phyloP scores from a whole-genome alignment of 176 grass and related monocot genomes.

The Elymus sibiricus region DNA sequence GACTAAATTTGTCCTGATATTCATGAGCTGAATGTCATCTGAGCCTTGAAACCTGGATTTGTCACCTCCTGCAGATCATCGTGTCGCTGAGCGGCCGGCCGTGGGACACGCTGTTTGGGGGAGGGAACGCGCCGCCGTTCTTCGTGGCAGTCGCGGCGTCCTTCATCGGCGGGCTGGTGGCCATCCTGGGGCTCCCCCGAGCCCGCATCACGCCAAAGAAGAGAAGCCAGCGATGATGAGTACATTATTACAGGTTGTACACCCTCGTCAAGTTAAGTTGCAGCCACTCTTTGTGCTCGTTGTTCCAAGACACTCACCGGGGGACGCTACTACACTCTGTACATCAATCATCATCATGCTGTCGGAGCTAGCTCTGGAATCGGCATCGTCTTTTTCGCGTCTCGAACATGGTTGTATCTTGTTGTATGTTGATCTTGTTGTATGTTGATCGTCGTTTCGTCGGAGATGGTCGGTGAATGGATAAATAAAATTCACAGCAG shows the following conservation, averaged over 20 bases:
- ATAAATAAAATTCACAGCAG: neutral
- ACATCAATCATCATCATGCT: neutral
- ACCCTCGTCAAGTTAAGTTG: constrained; percentile 18
- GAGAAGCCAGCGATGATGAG: constrained; percentile 47
- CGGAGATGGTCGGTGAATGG: neutral
- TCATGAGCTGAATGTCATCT: too few species aligned
- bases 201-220: constrained; percentile 34
- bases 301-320: constrained; percentile 8
- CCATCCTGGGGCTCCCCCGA: constrained; percentile 77
- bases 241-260: neutral
- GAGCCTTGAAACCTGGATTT: too few species aligned
- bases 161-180: constrained; percentile 67
- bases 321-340: neutral
- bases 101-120: constrained; percentile 73
- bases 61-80: constrained; percentile 48
- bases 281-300: constrained; percentile 38
- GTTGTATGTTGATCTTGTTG: too few species aligned
- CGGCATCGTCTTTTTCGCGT: neutral
- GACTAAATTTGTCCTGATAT: too few species aligned
- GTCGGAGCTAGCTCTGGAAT: neutral
- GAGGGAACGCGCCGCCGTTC: constrained; percentile 74
- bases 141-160: constrained; percentile 60
- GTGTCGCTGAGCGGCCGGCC: constrained; percentile 77
- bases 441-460: too few species aligned
- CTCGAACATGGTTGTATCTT: too few species aligned